These are phyloP conservation scores for Mycena leptocephala DNA, from an alignment of 768 basidiomycete species.

Conservation along the genomic window DNA sequence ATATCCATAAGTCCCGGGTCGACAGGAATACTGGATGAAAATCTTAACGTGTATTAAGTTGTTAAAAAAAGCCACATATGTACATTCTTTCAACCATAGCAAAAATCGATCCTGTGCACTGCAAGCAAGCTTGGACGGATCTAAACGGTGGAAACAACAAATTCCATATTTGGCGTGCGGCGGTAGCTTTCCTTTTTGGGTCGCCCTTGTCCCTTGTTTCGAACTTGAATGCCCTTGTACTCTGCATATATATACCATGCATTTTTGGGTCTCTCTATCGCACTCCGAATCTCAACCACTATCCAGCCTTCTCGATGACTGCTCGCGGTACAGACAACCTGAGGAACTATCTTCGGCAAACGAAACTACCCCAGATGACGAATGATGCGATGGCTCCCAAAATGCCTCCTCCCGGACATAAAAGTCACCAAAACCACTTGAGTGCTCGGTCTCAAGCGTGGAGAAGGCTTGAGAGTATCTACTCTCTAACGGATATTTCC, in stretches of 20 bases:
- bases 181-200: not conserved
- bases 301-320: constrained; percentile 33
- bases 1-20: not conserved
- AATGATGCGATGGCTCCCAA: constrained; percentile 47
- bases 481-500: constrained; percentile 45
- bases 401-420: constrained; percentile 58
- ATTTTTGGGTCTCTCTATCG: not conserved
- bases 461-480: constrained; percentile 68
- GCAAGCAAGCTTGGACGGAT: too few relatives aligned
- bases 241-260: not conserved
- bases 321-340: constrained; percentile 60
- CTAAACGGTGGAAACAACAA: not conserved
- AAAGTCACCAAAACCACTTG: constrained; percentile 63
- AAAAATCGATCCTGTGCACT: too few relatives aligned
- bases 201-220: not conserved
- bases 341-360: constrained; percentile 63
- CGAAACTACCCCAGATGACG: constrained; percentile 61
- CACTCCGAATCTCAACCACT: not conserved
- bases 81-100: not conserved
- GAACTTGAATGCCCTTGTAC: not conserved
- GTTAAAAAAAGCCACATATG: not conserved
- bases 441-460: constrained; percentile 63
- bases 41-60: not conserved
- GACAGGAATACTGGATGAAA: not conserved
- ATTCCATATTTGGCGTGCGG: not conserved